Evolutionary conservation across 768 basidiomycete genomes (phyloP).

Genomic region (Rhodotorula kratochvilovae): DNA sequence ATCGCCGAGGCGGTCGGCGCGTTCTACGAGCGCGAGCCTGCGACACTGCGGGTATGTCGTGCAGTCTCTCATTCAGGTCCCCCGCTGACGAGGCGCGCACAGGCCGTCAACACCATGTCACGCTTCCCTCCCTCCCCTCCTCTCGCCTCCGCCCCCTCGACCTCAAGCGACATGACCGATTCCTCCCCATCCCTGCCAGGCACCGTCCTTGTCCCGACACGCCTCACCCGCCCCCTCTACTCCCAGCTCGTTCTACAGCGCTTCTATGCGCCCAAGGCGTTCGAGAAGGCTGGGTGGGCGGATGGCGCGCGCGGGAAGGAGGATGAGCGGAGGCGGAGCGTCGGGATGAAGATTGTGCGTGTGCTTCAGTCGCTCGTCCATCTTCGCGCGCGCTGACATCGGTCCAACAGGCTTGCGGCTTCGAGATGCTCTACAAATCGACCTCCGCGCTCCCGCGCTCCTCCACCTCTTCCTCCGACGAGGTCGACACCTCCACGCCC

Average conservation of each 20-base stretch:
- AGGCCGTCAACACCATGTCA: constrained; percentile 84
- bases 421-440: constrained; percentile 93
- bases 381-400: too few relatives aligned
- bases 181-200: constrained; percentile 43
- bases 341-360: constrained; percentile 85
- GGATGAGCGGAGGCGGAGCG: constrained; percentile 72
- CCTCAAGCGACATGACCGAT: constrained; percentile 49
- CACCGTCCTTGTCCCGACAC: constrained; percentile 59
- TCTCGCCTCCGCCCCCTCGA: constrained; percentile 49
- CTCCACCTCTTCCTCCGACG: background rate
- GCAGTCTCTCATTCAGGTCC: background rate
- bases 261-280: constrained; percentile 85
- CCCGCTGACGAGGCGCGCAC: background rate
- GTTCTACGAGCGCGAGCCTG: constrained; percentile 91
- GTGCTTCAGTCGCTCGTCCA: background rate
- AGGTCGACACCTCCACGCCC: constrained; percentile 18
- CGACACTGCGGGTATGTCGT: constrained; percentile 60
- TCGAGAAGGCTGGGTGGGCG: constrained; percentile 55
- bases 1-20: constrained; percentile 82
- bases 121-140: constrained; percentile 69
- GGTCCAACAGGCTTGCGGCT: constrained; percentile 74
- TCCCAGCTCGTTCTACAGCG: constrained; percentile 88
- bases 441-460: constrained; percentile 52
- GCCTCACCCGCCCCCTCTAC: constrained; percentile 84
- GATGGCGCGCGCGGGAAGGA: constrained; percentile 57